A percentile compares a stretch with the other conserved stretches of the same genome.
Conservation (phyloP, 2,329 filamentous ascomycete genomes). For the Leptographium wingfieldii region DNA sequence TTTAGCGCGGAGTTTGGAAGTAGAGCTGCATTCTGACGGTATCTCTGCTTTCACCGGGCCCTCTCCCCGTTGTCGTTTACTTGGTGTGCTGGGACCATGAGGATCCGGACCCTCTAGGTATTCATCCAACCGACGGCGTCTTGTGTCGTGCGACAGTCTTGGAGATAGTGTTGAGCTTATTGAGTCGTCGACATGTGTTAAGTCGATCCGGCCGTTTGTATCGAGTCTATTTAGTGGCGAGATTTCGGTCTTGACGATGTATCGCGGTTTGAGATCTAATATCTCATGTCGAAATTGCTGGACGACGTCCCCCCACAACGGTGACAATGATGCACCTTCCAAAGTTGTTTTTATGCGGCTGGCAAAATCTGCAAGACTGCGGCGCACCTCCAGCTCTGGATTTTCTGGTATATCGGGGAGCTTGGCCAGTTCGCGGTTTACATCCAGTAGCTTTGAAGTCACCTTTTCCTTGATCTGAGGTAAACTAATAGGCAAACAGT, state of each 20-base stretch:
- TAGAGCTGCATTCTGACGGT: not conserved
- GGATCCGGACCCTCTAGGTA: conserved; percentile 8
- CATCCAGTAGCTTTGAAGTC: conserved; percentile 31
- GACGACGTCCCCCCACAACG: conserved; percentile 32
- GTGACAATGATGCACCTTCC: conserved; percentile 29
- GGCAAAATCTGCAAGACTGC: conserved; percentile 46
- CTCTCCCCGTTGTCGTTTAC: conserved; percentile 9
- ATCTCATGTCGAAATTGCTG: conserved; percentile 37
- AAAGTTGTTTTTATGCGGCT: conserved; percentile 39
- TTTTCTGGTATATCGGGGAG: conserved; percentile 59
- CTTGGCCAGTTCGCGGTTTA: conserved; percentile 39
- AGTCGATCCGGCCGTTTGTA: conserved; percentile 23
- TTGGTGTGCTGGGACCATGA: conserved; percentile 3
- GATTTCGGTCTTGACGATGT: conserved; percentile 22
- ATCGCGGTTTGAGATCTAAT: conserved; percentile 32
- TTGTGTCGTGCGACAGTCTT: not conserved
- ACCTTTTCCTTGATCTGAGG: conserved; percentile 38
- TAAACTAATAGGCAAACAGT: conserved; percentile 10
- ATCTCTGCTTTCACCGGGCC: conserved; percentile 15
- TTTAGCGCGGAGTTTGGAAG: not conserved
- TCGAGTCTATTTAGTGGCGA: not conserved
- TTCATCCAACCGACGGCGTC: conserved; percentile 6
- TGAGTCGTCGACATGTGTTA: conserved; percentile 21
- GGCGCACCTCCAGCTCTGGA: conserved; percentile 51
- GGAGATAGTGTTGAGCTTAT: not conserved